These are phyloP conservation scores for Tolypocladium ophioglossoides DNA, from an alignment of 2,329 filamentous ascomycete genomes.

Conservation along the genomic window DNA sequence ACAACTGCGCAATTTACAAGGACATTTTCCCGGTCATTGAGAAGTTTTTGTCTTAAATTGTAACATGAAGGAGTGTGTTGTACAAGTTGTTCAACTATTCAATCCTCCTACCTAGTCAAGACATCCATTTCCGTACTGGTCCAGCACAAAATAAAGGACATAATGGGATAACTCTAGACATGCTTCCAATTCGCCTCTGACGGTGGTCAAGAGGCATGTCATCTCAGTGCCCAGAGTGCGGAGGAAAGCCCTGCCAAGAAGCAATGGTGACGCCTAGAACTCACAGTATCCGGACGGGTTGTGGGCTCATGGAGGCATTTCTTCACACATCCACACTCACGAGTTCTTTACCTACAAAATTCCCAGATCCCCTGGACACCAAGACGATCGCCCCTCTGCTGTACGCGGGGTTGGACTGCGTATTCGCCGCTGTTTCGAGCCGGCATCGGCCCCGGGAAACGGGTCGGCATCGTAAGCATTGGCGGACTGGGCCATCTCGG, in stretches of 20 bases:
- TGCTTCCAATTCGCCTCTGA: not conserved
- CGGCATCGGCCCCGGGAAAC: conserved; percentile 58
- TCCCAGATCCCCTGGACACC: conserved; percentile 40
- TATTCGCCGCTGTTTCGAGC: conserved; percentile 59
- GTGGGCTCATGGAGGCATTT: conserved; percentile 54
- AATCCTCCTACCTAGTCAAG: not conserved
- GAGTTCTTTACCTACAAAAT: conserved; percentile 50
- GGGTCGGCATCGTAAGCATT: conserved; percentile 60
- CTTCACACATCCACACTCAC: conserved; percentile 37
- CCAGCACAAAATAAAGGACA: not conserved
- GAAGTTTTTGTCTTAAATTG: conserved; percentile 22
- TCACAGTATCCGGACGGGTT: conserved; percentile 45
- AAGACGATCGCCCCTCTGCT: conserved; percentile 56
- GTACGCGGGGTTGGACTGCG: conserved; percentile 66
- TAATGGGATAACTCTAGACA: not conserved
- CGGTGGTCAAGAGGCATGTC: not conserved
- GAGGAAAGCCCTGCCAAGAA: conserved; percentile 38
- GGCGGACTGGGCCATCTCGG: conserved; percentile 68
- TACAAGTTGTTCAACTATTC: not conserved
- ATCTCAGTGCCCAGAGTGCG: no score
- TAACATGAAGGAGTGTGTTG: no score
- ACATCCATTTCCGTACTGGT: no score
- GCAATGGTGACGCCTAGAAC: conserved; percentile 43
- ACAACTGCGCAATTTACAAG: conserved; percentile 10
- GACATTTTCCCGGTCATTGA: not conserved